These are phyloP conservation scores for Dysphania ambrosioides DNA, from an alignment of 148 eudicot genomes.

Conservation along the genomic window DNA sequence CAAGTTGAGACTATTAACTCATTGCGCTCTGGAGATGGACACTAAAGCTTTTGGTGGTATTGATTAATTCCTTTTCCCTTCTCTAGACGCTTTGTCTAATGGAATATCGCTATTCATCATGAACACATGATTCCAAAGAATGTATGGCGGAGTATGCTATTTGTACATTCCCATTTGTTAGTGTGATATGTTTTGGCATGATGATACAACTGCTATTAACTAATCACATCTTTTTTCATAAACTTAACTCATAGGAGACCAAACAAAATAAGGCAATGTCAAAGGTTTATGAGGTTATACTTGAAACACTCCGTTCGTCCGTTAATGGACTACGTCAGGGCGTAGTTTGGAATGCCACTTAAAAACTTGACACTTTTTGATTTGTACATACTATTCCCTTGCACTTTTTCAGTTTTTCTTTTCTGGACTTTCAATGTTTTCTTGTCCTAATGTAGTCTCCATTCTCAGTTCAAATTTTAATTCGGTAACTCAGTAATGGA, in stretches of 20 bases:
- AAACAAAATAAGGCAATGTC: not conserved
- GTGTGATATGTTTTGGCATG: not conserved
- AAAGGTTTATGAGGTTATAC: not conserved
- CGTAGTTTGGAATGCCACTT: no score
- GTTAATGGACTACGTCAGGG: no score
- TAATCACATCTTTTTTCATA: not conserved
- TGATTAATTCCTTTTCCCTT: not conserved
- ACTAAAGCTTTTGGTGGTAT: not conserved
- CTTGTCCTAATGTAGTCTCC: no score
- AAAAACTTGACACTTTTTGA: no score
- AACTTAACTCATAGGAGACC: not conserved
- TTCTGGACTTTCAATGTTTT: no score
- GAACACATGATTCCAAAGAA: not conserved
- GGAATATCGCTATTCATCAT: not conserved
- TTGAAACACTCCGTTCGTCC: not conserved
- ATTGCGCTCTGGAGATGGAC: not conserved
- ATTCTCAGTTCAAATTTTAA: no score
- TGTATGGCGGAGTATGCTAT: not conserved
- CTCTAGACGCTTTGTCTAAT: not conserved
- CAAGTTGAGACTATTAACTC: not conserved
- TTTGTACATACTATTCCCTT: no score
- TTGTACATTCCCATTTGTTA: not conserved
- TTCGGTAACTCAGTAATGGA: no score
- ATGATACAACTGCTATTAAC: not conserved
- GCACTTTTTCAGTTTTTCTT: no score